Conservation (phyloP, 2,329 filamentous ascomycete genomes). For the Botrytis sinoallii region DNA sequence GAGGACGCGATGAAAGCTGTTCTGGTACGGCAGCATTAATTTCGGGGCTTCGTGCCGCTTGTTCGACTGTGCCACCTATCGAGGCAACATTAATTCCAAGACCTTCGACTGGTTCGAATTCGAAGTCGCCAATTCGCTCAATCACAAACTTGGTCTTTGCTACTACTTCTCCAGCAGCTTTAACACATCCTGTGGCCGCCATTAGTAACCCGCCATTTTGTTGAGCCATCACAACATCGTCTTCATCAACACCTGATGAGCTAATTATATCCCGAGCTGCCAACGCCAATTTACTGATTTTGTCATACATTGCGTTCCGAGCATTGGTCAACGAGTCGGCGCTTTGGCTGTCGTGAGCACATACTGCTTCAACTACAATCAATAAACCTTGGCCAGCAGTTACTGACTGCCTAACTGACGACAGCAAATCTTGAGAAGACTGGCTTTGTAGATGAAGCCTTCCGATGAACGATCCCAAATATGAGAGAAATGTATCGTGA, state of each 20-base stretch:
- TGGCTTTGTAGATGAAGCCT: constrained; percentile 87
- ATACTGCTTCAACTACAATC: constrained; percentile 76
- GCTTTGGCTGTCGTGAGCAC: constrained; percentile 69
- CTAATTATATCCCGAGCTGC: constrained; percentile 77
- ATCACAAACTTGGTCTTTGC: constrained; percentile 81
- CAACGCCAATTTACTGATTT: constrained; percentile 75
- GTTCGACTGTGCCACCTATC: constrained; percentile 37
- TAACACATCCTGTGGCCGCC: constrained; percentile 83
- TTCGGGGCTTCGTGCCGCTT: constrained; percentile 30
- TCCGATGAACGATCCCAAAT: constrained; percentile 90
- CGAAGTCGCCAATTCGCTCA: constrained; percentile 86
- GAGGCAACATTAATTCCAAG: constrained; percentile 51
- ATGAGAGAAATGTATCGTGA: constrained; percentile 86
- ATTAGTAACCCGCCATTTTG: constrained; percentile 72
- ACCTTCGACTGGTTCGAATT: constrained; percentile 57
- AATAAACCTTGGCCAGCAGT: constrained; percentile 77
- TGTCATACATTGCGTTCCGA: constrained; percentile 73
- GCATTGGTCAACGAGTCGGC: constrained; percentile 65
- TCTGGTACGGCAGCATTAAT: constrained; percentile 2
- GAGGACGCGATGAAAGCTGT: constrained; percentile 40
- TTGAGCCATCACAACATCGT: constrained; percentile 75
- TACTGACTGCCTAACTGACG: constrained; percentile 80
- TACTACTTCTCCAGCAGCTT: constrained; percentile 86
- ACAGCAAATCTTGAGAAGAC: constrained; percentile 76
- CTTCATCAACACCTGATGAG: constrained; percentile 62